Evolutionary conservation across 2,329 filamentous ascomycete genomes (phyloP).

Genomic region (Colletotrichum endophyticum): DNA sequence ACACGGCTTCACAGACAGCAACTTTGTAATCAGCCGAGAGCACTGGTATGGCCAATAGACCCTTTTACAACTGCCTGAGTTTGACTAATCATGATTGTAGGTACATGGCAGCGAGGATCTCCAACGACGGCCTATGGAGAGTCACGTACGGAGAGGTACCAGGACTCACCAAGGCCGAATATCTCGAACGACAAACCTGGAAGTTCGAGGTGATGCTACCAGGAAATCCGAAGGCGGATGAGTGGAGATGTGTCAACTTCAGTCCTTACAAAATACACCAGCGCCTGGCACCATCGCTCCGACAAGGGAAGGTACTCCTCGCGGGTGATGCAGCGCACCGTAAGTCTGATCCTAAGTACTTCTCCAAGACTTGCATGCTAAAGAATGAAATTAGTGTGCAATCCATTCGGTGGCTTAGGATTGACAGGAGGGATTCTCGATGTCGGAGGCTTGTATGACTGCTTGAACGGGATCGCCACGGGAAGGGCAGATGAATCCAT

Average conservation of each 20-base stretch:
- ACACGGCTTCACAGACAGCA: not conserved
- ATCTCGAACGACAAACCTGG: not conserved
- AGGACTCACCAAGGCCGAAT: not conserved
- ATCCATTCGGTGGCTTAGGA: not conserved
- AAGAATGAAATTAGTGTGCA: rapidly evolving
- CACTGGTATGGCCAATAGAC: not conserved
- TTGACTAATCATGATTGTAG: not conserved
- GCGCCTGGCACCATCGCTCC: not conserved
- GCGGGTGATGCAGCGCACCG: not conserved
- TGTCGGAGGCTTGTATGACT: not conserved
- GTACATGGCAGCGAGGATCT: not conserved
- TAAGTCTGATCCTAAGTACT: not conserved
- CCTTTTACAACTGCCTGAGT: not conserved
- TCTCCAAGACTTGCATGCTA: not conserved
- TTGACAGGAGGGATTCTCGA: not conserved
- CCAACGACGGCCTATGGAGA: not conserved
- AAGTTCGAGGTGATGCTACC: not conserved
- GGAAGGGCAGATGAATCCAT: not conserved
- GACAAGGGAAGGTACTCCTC: not conserved
- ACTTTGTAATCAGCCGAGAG: not conserved
- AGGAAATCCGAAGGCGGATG: not conserved
- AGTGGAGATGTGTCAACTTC: not conserved
- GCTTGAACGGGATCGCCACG: not conserved
- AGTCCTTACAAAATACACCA: not conserved
- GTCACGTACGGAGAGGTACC: not conserved